These are phyloP conservation scores for Aspergillus cavernicola DNA, from an alignment of 495 filamentous ascomycete species.

Conservation along the genomic window DNA sequence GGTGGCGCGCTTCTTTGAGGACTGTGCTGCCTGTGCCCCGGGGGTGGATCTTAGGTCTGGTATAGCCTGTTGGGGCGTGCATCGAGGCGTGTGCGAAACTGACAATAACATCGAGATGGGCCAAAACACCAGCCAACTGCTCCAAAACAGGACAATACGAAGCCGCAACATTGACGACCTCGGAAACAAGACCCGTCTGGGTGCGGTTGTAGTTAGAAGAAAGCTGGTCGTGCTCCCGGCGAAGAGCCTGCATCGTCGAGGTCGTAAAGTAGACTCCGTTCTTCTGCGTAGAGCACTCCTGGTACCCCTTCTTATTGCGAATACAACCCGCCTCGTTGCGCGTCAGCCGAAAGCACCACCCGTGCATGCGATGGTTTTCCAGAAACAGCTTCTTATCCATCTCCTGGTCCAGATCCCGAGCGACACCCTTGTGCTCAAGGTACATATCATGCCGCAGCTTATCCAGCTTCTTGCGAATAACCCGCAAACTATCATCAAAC, in stretches of 20 bases:
- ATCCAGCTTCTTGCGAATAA: conserved; percentile 87
- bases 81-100: conserved; percentile 92
- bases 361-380: conserved; percentile 92
- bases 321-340: conserved; percentile 90
- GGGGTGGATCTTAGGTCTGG: conserved; percentile 86
- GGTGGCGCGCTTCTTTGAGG: conserved; percentile 89
- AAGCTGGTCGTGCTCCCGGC: conserved; percentile 89
- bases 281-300: conserved; percentile 97
- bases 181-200: conserved; percentile 83
- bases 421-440: conserved; percentile 70
- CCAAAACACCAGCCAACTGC: conserved; percentile 79
- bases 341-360: conserved; percentile 95
- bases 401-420: conserved; percentile 84
- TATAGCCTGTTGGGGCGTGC: conserved; percentile 87
- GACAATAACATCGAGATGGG: conserved; percentile 95
- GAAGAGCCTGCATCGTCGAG: conserved; percentile 70
- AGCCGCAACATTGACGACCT: conserved; percentile 88
- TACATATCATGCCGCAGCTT: conserved; percentile 81
- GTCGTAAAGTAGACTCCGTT: conserved; percentile 99
- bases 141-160: conserved; percentile 96
- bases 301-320: conserved; percentile 82
- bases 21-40: conserved; percentile 88
- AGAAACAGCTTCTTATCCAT: conserved; percentile 97
- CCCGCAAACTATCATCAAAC: conserved; percentile 84
- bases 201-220: conserved; percentile 95